Base-by-base conservation (phyloP, 139 green algal genomes). In the Chlamydomonas urium region DNA sequence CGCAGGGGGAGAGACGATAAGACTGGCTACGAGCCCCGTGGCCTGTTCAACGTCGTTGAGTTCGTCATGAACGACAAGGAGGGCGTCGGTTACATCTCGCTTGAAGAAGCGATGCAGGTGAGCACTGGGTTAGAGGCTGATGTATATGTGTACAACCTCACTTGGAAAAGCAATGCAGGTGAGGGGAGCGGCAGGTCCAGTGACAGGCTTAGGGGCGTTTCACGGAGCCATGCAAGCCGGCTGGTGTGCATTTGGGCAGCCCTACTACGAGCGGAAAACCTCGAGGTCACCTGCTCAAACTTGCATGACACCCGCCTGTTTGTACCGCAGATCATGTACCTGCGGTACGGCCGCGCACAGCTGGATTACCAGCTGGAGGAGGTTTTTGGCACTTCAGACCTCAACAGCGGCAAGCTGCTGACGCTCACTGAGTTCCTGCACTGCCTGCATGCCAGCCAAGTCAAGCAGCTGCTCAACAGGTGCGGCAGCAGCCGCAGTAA, bases 1-100 rank as follows among this genome's bases (percentile, higher is more conserved):
- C 31, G n/a, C 69, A 66, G 50, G 24, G 75, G 75, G 47, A 58
- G 73, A 45, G 73, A 81, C 34, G 76, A 86, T 66, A 82, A 78
- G 73, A 80, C 88, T 81, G 93, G 92, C 19, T 92, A 87, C 36
- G 93, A 98, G 86, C 93, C 93, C 10, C 82, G 89, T 0, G 87
- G 90, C 3, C 85, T 98, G 1, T 97, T 94, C 88, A 96, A 97
- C 45, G 86, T 97, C 3, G 88, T 94, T 42, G 90, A 96, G 73
- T 98, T 98, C 81, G 75, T 96, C 21, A 96, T 98, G 84, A 95
- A 95, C 59, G 90, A 96, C 77, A 92, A 90, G 71, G 83, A 93
- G 48, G 76, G 82, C 63, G 76, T 61, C 2, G 90, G 90, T 8
- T 77, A 77, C 37, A 90, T 88, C 50, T 83, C 72, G 17, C 42